Evolutionary conservation across 805 yeast species (phyloP), one percentile per base, ranked within the genome.

Genomic region (Candida maris): DNA sequence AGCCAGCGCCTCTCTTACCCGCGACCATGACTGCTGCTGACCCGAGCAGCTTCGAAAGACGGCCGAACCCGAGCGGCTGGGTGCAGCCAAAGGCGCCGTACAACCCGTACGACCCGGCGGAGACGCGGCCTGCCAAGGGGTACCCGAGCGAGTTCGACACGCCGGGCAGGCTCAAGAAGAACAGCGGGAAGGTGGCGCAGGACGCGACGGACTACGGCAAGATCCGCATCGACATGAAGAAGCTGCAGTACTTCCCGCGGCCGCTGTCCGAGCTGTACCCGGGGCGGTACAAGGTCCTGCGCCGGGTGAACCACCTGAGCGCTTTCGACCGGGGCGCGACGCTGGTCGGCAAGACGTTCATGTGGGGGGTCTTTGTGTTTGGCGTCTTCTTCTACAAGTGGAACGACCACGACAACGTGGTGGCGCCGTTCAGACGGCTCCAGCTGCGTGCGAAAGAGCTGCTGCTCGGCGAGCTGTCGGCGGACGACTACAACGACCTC

Each of bases 61-160:
- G 85, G 38, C 82, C 89, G 3, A 79, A 83, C 49, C 89, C 93
- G 3, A 72, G 73, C 5, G 88, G 87, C 0, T 83, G 93, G 93
- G 71, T 72, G 0, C 85, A 79, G 2, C 95, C 95, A 7, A 75
- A 71, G 44, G 91, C 89, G 1, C 93, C 93, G 1, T 86, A 84
- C 56, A 85, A 85, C 50, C 95, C 95, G 5, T 86, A 79, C 52
- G 95, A 85, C 53, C 83, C 89, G 0, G 61, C 73, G 1, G 95
- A 85, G 53, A 55, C 65, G 27, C 67, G 95, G 30, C 95, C 95
- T 0, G 74, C 94, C 0, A 79, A 79, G 53, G 95, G 95, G 2
- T 85, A 86, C 46, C 95, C 95, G 1, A 79, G 88, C 18, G 95
- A 85, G 56, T 86, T 71, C 63, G 68, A 73, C 39, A 61, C 79